Percentiles rank a stretch among this genome's conserved stretches.
phyloP scores from a whole-genome alignment of 306 rosid species.

The Ziziphus jujuba region DNA sequence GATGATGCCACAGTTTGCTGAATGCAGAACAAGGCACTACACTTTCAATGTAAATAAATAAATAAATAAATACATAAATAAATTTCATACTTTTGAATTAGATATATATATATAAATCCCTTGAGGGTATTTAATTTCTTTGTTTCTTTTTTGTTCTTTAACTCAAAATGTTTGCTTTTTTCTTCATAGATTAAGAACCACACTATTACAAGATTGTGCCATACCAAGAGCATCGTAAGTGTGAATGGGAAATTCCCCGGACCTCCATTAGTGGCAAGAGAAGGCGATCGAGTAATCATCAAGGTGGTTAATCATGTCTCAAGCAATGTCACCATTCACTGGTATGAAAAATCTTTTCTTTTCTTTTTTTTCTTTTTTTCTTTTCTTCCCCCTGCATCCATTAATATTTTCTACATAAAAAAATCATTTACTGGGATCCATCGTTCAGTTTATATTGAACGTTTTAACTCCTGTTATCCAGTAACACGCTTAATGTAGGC shows the following conservation, averaged over 20 bases:
- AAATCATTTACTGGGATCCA: too few species aligned
- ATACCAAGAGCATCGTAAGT: slow-evolving; percentile 59
- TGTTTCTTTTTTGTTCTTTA: neutral
- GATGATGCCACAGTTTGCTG: slow-evolving; percentile 46
- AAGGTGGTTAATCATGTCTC: slow-evolving; percentile 66
- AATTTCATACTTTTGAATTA: too few species aligned
- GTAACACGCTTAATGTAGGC: too few species aligned
- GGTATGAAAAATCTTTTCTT: slow-evolving; percentile 39
- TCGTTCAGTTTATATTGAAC: too few species aligned
- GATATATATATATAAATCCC: too few species aligned
- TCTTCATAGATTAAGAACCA: slow-evolving; percentile 47
- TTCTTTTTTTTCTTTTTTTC: neutral
- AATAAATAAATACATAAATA: neutral
- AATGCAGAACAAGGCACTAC: slow-evolving; percentile 63
- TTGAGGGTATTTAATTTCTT: neutral
- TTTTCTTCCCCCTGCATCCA: too few species aligned
- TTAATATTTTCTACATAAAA: too few species aligned
- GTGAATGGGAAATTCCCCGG: slow-evolving; percentile 80
- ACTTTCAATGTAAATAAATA: slow-evolving; percentile 58
- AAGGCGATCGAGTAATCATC: slow-evolving; percentile 67
- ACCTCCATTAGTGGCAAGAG: slow-evolving; percentile 68
- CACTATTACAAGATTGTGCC: slow-evolving; percentile 62
- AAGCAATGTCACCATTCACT: slow-evolving; percentile 69
- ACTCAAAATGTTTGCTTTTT: neutral
- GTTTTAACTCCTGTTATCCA: too few species aligned